phyloP scores from a whole-genome alignment of 2,329 filamentous ascomycete species.

The Thielaviopsis populi region DNA sequence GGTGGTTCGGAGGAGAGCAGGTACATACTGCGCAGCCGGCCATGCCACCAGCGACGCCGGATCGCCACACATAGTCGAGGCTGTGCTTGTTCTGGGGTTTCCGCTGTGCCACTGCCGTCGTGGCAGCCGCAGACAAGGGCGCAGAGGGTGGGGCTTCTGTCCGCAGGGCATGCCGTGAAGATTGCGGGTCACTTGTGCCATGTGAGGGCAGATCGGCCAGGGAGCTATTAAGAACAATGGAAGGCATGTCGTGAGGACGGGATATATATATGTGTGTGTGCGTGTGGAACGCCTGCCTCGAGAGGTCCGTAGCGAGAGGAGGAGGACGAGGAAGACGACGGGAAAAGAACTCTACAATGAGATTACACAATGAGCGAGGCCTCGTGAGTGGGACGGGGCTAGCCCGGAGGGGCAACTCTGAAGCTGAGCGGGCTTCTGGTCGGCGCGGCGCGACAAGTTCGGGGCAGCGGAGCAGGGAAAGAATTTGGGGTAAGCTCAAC shows the following conservation, averaged over 20 bases:
- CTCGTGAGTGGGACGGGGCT: too few species aligned
- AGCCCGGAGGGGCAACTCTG: background rate
- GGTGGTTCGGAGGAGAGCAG: background rate
- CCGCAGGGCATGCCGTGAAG: background rate
- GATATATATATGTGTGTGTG: too few species aligned
- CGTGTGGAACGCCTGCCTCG: background rate
- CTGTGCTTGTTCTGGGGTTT: slow-evolving; percentile 43
- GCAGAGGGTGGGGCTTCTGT: background rate
- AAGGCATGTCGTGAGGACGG: slow-evolving; percentile 6
- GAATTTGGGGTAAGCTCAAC: background rate
- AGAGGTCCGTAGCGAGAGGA: background rate
- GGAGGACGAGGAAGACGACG: background rate
- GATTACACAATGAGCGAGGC: too few species aligned
- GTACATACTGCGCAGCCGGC: slow-evolving; percentile 74
- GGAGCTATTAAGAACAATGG: slow-evolving; percentile 12
- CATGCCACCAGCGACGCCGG: slow-evolving; percentile 71
- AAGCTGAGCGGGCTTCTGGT: too few species aligned
- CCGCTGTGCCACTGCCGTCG: slow-evolving; percentile 23
- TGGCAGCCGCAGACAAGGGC: background rate
- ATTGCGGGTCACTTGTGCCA: background rate
- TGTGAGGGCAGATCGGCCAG: slow-evolving; percentile 8
- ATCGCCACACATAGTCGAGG: slow-evolving; percentile 69
- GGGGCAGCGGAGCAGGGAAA: slow-evolving; percentile 8
- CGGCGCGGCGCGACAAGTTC: background rate
- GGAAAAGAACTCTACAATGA: too few species aligned